Percentiles rank a stretch among this genome's conserved stretches.
phyloP scores from a whole-genome alignment of 495 filamentous ascomycete species.

The Cetradonia linearis region DNA sequence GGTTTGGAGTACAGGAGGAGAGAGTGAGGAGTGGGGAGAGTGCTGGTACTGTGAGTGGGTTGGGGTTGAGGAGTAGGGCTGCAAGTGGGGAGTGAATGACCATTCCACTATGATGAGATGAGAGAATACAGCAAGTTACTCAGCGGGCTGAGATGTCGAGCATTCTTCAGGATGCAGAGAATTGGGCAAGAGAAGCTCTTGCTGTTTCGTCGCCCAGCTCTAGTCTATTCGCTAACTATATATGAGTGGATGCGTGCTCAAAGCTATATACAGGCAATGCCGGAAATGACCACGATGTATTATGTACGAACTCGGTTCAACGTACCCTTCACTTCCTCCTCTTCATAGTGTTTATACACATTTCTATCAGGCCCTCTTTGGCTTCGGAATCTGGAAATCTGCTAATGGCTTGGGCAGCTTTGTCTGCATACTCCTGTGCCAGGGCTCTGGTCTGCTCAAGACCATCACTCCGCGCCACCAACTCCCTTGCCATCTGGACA shows the following conservation, averaged over 20 bases:
- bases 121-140: neutral
- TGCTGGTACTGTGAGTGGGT: neutral
- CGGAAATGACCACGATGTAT: neutral
- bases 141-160: neutral
- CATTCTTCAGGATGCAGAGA: neutral
- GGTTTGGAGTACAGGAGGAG: slow-evolving; percentile 8
- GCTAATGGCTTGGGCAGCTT: slow-evolving; percentile 72
- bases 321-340: slow-evolving; percentile 57
- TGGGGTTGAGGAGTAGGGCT: slow-evolving; percentile 21
- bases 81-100: slow-evolving; percentile 16
- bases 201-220: neutral
- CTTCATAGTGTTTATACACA: slow-evolving; percentile 86
- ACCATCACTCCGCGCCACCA: slow-evolving; percentile 74
- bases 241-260: slow-evolving; percentile 16
- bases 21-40: slow-evolving; percentile 13
- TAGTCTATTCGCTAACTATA: slow-evolving; percentile 1
- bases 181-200: neutral
- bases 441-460: slow-evolving; percentile 81
- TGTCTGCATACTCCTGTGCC: slow-evolving; percentile 81
- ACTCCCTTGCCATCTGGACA: slow-evolving; percentile 66
- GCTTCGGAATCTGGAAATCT: slow-evolving; percentile 85
- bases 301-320: neutral
- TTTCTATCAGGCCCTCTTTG: slow-evolving; percentile 79
- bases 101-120: neutral
- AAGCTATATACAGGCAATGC: slow-evolving; percentile 1